A percentile compares a stretch with the other conserved stretches of the same genome.
These are phyloP conservation scores for Phlebiopsis gigantea DNA, from an alignment of 768 basidiomycete species.

Conservation along the genomic window DNA sequence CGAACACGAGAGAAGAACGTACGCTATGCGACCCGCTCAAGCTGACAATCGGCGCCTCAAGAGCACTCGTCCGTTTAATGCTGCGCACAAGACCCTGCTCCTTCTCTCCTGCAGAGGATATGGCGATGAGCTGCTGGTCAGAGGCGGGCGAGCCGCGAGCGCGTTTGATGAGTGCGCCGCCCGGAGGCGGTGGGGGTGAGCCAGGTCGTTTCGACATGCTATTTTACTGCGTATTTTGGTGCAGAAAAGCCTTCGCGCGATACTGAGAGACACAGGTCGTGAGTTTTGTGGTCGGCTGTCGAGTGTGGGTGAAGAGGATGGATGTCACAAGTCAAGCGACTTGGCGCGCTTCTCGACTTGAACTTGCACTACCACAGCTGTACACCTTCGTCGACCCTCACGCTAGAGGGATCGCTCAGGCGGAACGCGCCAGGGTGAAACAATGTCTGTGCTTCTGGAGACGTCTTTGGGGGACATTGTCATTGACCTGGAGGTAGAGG, in stretches of 20 bases:
- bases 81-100: slow-evolving; percentile 78
- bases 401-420: background rate
- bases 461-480: slow-evolving; percentile 96
- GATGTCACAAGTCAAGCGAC: background rate
- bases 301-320: background rate
- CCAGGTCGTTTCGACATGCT: slow-evolving; percentile 65
- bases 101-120: slow-evolving; percentile 62
- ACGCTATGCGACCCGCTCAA: slow-evolving; percentile 85
- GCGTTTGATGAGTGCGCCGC: slow-evolving; percentile 58
- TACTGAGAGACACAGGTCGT: background rate
- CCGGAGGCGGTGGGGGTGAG: slow-evolving; percentile 45
- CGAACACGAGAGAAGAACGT: slow-evolving; percentile 25
- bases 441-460: slow-evolving; percentile 94
- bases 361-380: background rate
- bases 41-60: slow-evolving; percentile 92
- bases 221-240: background rate
- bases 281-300: background rate
- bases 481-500: slow-evolving; percentile 89
- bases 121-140: slow-evolving; percentile 56
- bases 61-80: slow-evolving; percentile 86
- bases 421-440: background rate
- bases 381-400: background rate
- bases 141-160: slow-evolving; percentile 38
- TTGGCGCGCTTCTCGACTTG: background rate
- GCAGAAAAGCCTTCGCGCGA: background rate